phyloP scores from a whole-genome alignment of 495 filamentous ascomycete species.

The Viridothelium virens region DNA sequence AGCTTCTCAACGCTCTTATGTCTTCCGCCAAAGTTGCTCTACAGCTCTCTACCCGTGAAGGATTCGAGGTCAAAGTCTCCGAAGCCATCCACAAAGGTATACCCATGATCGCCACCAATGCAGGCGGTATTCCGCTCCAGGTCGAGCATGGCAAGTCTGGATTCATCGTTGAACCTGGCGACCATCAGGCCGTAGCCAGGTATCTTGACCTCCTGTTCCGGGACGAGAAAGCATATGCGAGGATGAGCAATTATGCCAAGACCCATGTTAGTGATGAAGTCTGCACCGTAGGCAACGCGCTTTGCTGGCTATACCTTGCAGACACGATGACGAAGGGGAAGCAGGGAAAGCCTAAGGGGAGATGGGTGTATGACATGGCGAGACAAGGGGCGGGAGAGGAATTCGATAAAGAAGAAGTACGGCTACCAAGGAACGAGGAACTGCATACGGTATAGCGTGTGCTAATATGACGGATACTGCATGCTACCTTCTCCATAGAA shows the following conservation, averaged over 20 bases:
- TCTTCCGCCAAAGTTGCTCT: constrained; percentile 64
- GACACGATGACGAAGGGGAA: constrained; percentile 49
- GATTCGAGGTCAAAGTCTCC: constrained; percentile 85
- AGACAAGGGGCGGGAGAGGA: constrained; percentile 55
- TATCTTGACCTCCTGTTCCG: constrained; percentile 65
- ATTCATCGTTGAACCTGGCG: constrained; percentile 67
- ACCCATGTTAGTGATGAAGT: constrained; percentile 73
- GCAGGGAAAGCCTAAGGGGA: constrained; percentile 44
- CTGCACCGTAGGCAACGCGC: constrained; percentile 69
- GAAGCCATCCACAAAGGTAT: constrained; percentile 81
- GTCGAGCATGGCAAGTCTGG: constrained; percentile 66
- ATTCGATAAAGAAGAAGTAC: constrained; percentile 54
- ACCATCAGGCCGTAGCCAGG: constrained; percentile 62
- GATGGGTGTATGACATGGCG: constrained; percentile 76
- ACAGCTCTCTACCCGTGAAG: constrained; percentile 76
- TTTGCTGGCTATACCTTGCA: constrained; percentile 71
- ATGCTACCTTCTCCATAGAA: not conserved
- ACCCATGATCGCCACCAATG: constrained; percentile 69
- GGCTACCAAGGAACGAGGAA: constrained; percentile 38
- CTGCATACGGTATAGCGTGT: not conserved
- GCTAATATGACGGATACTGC: not conserved
- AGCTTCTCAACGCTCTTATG: constrained; percentile 73
- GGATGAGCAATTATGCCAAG: constrained; percentile 60
- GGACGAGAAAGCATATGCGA: constrained; percentile 52
- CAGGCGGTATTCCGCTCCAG: constrained; percentile 78